Conservation (phyloP, 257 asterid species). For the Nicotiana tabacum region DNA sequence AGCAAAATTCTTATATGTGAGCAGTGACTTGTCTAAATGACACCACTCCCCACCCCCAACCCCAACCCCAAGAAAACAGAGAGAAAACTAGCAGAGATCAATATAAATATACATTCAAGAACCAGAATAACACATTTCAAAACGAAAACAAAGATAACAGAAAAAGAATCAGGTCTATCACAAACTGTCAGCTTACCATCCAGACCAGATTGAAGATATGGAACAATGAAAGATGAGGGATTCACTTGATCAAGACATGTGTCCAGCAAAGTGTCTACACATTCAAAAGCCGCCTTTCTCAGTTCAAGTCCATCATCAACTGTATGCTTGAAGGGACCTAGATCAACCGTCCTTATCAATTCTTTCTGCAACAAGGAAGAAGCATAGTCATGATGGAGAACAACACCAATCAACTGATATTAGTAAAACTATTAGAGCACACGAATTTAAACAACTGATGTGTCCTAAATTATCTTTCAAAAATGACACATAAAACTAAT, state of each 20-base stretch:
- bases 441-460: not conserved
- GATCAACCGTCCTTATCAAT: constrained; percentile 95
- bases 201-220: constrained; percentile 86
- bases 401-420: not conserved
- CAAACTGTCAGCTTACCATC: constrained; percentile 56
- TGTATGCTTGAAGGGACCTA: constrained; percentile 99
- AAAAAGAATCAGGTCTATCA: not conserved
- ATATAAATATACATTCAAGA: constrained; percentile 4
- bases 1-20: not conserved
- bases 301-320: constrained; percentile 99
- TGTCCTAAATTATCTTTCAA: not conserved
- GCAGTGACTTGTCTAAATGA: not conserved
- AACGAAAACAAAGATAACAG: not conserved
- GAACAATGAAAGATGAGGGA: constrained; percentile 96
- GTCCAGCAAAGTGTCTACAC: constrained; percentile 94
- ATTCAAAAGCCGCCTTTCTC: constrained; percentile 98
- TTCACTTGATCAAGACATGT: constrained; percentile 95
- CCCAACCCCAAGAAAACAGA: not conserved
- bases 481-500: not conserved
- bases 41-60: not conserved
- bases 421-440: not conserved
- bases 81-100: not conserved
- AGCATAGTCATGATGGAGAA: constrained; percentile 2
- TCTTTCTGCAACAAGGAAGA: constrained; percentile 67
- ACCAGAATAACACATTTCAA: not conserved